Percentiles rank a stretch among this genome's conserved stretches.
Evolutionary conservation across 1,139 yeast genomes (phyloP).

Genomic region (Saccharomycopsis hybrid): DNA sequence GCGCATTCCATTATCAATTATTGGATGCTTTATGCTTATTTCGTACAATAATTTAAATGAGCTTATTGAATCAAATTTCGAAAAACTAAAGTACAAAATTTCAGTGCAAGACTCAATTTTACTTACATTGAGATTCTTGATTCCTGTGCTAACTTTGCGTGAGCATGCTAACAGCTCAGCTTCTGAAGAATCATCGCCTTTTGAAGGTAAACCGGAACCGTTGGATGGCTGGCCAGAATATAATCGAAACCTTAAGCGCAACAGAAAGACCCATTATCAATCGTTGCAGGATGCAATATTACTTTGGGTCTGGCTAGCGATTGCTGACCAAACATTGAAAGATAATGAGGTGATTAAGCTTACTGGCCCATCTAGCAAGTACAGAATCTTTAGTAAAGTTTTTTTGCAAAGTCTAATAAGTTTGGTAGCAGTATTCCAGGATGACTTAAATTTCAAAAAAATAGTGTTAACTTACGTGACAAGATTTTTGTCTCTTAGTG

Average conservation of each 20-base stretch:
- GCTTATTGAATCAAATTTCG: neutral
- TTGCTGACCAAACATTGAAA: conserved; percentile 29
- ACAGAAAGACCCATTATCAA: conserved; percentile 8
- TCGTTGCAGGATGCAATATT: conserved; percentile 36
- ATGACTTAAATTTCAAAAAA: neutral
- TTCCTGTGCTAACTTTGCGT: conserved; percentile 31
- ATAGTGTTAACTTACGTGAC: conserved; percentile 44
- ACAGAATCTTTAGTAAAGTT: conserved; percentile 24
- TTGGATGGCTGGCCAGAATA: too few relatives aligned
- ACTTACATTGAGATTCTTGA: conserved; percentile 29
- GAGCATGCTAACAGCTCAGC: conserved; percentile 5
- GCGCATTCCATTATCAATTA: conserved; percentile 8
- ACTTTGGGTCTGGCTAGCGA: conserved; percentile 38
- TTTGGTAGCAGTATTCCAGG: conserved; percentile 21
- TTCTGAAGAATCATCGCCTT: too few relatives aligned
- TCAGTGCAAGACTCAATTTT: conserved; percentile 20
- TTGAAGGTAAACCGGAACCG: neutral
- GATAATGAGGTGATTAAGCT: conserved; percentile 21
- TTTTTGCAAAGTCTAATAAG: conserved; percentile 34
- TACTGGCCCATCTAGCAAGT: conserved; percentile 12
- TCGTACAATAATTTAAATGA: conserved; percentile 1
- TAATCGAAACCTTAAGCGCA: neutral
- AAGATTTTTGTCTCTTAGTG: conserved; percentile 47
- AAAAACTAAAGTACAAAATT: neutral
- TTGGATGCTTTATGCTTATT: conserved; percentile 11